Evolutionary conservation across 768 basidiomycete genomes (phyloP).

Genomic region (Pleurotus cornucopiae): DNA sequence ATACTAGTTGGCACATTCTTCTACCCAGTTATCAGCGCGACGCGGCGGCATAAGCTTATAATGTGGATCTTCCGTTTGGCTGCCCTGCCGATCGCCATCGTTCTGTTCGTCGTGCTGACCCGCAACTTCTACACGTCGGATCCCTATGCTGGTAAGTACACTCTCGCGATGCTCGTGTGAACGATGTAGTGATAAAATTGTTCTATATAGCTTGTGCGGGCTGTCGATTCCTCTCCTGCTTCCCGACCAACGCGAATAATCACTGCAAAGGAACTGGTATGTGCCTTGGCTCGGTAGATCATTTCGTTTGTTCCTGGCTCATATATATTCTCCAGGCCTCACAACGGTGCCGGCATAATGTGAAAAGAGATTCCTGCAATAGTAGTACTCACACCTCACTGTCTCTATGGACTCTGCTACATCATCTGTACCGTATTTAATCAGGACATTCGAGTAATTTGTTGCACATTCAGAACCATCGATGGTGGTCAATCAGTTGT

Average conservation of each 20-base stretch:
- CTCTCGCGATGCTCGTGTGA: slow-evolving; percentile 4
- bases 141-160: slow-evolving; percentile 70
- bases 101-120: slow-evolving; percentile 78
- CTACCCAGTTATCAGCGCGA: slow-evolving; percentile 84
- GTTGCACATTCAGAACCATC: neutral
- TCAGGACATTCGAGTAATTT: neutral
- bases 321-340: slow-evolving; percentile 3
- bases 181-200: neutral
- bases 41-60: slow-evolving; percentile 66
- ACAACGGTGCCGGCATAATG: neutral
- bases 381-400: neutral
- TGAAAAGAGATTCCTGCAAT: neutral
- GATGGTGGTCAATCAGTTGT: no score
- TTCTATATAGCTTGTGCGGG: slow-evolving; percentile 65
- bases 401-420: slow-evolving; percentile 1
- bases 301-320: neutral
- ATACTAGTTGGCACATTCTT: slow-evolving; percentile 79
- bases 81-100: slow-evolving; percentile 70
- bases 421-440: slow-evolving; percentile 12
- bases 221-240: slow-evolving; percentile 87
- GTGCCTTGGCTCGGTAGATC: neutral
- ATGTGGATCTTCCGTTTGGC: slow-evolving; percentile 70
- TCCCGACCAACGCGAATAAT: slow-evolving; percentile 72
- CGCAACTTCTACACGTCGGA: slow-evolving; percentile 89
- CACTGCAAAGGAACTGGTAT: slow-evolving; percentile 54